These are phyloP conservation scores for Neoboletus brunneissimus DNA, from an alignment of 768 basidiomycete species.

Conservation along the genomic window DNA sequence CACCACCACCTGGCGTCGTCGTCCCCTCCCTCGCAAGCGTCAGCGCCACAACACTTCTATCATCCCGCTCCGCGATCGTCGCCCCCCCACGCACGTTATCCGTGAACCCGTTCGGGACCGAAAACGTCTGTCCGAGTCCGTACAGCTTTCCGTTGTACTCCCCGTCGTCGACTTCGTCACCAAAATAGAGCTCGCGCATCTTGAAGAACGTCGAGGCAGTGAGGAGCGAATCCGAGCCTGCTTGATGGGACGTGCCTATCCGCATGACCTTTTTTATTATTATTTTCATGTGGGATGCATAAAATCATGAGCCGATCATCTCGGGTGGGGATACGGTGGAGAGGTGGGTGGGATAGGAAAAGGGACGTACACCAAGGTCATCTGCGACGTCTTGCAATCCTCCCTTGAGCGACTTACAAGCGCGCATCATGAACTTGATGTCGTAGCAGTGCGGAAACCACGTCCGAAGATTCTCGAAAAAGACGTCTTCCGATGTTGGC, in stretches of 20 bases:
- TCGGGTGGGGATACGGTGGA: not conserved
- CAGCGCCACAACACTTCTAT: constrained; percentile 44
- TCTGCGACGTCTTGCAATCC: constrained; percentile 96
- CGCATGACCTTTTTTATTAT: constrained; percentile 64
- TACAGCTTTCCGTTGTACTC: constrained; percentile 84
- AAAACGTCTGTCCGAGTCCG: constrained; percentile 79
- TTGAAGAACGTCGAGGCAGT: constrained; percentile 96
- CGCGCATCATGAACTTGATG: constrained; percentile 95
- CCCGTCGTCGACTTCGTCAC: constrained; percentile 78
- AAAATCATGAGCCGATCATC: not conserved
- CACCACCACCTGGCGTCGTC: constrained; percentile 44
- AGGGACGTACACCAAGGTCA: constrained; percentile 78
- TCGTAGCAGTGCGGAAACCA: constrained; percentile 99
- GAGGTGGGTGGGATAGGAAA: not conserved
- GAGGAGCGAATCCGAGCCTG: constrained; percentile 94
- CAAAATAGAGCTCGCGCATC: constrained; percentile 90
- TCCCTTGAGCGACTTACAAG: constrained; percentile 75
- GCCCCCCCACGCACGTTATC: constrained; percentile 68
- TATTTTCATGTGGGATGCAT: not conserved
- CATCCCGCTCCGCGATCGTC: constrained; percentile 81
- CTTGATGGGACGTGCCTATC: constrained; percentile 90
- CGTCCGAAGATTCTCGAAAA: constrained; percentile 80
- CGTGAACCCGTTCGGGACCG: constrained; percentile 60
- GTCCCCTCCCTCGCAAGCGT: constrained; percentile 21
- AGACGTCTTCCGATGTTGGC: constrained; percentile 84